Evolutionary conservation across 441 rosid species (phyloP).

Genomic region (Lepidium campestre): DNA sequence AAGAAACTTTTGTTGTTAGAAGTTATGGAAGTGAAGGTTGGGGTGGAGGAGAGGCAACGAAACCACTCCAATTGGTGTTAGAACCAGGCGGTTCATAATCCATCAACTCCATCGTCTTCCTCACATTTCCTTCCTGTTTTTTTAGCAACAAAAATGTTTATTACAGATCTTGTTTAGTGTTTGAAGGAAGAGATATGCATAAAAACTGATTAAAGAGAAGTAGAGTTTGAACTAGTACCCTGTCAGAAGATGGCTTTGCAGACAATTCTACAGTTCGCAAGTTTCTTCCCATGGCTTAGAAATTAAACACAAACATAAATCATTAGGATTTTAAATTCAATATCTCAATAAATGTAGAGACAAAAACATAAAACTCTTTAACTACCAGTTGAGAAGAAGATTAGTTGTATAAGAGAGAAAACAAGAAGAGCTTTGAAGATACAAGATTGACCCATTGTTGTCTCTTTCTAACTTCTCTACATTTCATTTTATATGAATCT

Average conservation of each 20-base stretch:
- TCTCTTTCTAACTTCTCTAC: constrained; percentile 11
- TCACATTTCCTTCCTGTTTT: constrained; percentile 11
- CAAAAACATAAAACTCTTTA: background rate
- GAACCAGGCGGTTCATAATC: constrained; percentile 13
- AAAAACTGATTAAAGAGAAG: background rate
- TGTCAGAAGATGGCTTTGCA: background rate
- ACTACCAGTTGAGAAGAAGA: constrained; percentile 23
- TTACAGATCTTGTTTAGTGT: too few relatives aligned
- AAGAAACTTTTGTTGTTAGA: background rate
- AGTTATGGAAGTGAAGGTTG: constrained; percentile 15
- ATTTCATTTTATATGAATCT: constrained; percentile 12
- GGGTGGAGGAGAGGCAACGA: constrained; percentile 28
- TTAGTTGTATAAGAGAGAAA: constrained; percentile 23
- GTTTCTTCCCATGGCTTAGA: constrained; percentile 26
- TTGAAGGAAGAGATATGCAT: background rate
- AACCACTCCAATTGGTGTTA: constrained; percentile 29
- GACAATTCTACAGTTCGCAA: background rate
- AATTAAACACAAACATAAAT: background rate
- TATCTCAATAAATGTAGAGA: background rate
- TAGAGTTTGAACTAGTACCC: constrained; percentile 2
- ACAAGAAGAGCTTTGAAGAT: constrained; percentile 19
- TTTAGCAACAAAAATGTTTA: too few relatives aligned
- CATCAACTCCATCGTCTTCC: constrained; percentile 22
- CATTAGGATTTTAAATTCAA: background rate
- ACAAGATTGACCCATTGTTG: constrained; percentile 29